Evolutionary conservation across 805 yeast genomes (phyloP), one percentile per base, ranked within the genome.

Genomic region (Torulaspora franciscae): DNA sequence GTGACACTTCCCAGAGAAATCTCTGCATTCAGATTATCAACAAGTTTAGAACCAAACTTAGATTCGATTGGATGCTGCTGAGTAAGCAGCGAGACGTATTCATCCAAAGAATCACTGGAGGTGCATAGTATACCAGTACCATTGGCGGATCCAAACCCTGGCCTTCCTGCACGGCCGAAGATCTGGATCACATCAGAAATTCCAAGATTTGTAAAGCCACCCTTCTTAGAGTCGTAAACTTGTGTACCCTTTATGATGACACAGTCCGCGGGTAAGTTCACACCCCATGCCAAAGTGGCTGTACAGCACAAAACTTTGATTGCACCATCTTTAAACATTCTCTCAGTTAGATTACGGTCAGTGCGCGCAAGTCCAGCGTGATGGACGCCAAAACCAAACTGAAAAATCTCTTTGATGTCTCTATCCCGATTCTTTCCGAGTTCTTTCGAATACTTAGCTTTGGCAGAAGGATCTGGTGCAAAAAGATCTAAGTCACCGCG

Each of bases 221-320:
- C 99, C 42, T 83, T 84, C 61, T 90, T 87, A 0, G 98, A 76
- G 61, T 93, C 95, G 61, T 93, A 93, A 0, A 93, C 89, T 59
- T 91, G 96, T 0, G 99, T 93, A 0, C 99, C 99, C 58, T 93
- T 93, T 26, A 93, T 81, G 50, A 93, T 86, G 15, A 93, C 99
- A 32, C 89, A 96, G 1, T 96, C 97, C 6, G 99, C 99, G 1
- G 99, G 99, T 47, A 93, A 71, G 61, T 93, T 93, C 14, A 93
- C 98, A 76, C 99, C 99, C 99, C 99, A 93, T 0, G 99, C 99
- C 47, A 93, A 76, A 0, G 99, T 93, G 0, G 99, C 95, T 2
- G 99, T 93, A 74, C 96, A 89, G 57, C 95, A 85, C 13, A 93
- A 69, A 0, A 93, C 98, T 48, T 83, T 85, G 50, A 93, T 83